phyloP scores from a whole-genome alignment of 2,329 filamentous ascomycete genomes.

The Botryosphaeria agaves region DNA sequence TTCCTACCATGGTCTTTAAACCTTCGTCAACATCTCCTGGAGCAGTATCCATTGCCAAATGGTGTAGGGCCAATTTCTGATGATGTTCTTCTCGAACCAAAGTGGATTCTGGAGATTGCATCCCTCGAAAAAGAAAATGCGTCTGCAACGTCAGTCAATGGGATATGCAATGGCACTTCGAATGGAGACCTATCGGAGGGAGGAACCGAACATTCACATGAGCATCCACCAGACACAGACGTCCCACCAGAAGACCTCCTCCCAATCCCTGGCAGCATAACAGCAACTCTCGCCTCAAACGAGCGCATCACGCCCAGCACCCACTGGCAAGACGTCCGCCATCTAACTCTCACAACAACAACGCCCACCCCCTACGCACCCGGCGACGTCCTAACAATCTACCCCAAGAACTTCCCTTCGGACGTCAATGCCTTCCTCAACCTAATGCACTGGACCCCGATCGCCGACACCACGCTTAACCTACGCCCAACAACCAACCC shows the following conservation, averaged over 20 bases:
- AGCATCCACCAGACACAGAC: background rate
- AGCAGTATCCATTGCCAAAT: constrained; percentile 51
- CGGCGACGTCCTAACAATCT: constrained; percentile 66
- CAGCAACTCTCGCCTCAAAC: constrained; percentile 47
- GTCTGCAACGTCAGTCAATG: background rate
- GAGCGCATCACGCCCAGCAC: constrained; percentile 51
- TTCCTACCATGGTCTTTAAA: constrained; percentile 62
- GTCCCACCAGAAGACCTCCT: constrained; percentile 28
- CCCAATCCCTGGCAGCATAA: constrained; percentile 38
- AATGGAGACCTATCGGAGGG: background rate
- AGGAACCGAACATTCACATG: too few relatives aligned
- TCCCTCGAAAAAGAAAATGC: background rate
- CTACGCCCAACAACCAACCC: background rate
- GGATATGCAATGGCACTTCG: background rate
- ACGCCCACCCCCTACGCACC: constrained; percentile 37
- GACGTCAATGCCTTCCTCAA: constrained; percentile 68
- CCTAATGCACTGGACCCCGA: constrained; percentile 58
- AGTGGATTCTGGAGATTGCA: constrained; percentile 38
- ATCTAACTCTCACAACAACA: constrained; percentile 42
- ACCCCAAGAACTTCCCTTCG: constrained; percentile 68
- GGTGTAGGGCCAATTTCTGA: constrained; percentile 54
- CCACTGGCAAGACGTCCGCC: constrained; percentile 92
- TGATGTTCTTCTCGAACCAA: constrained; percentile 56
- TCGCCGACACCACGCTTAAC: constrained; percentile 53
- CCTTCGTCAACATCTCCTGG: constrained; percentile 48